phyloP scores from a whole-genome alignment of 306 rosid genomes.

The Vicia villosa region DNA sequence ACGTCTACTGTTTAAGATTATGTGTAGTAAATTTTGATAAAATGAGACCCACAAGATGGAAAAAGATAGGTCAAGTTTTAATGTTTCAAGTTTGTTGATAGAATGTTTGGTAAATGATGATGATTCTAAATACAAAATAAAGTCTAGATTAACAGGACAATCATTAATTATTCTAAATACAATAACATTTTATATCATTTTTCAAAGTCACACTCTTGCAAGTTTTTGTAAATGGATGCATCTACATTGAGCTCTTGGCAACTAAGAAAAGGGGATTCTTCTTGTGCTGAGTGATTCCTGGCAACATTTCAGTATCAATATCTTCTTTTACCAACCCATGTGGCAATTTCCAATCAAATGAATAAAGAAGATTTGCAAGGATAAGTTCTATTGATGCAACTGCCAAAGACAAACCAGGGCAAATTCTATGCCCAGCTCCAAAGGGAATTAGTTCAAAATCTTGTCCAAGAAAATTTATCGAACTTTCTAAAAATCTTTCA shows the following conservation, averaged over 20 bases:
- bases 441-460: neutral
- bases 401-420: neutral
- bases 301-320: neutral
- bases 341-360: neutral
- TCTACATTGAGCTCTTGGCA: conserved; percentile 26
- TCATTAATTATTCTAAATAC: too few relatives aligned
- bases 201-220: neutral
- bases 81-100: too few relatives aligned
- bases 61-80: too few relatives aligned
- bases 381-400: neutral
- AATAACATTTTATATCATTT: too few relatives aligned
- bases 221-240: neutral
- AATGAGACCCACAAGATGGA: too few relatives aligned
- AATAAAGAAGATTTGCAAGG: neutral
- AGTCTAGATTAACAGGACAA: too few relatives aligned
- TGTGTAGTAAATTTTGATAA: too few relatives aligned
- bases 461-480: neutral
- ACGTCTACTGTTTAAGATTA: too few relatives aligned
- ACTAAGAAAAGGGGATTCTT: conserved; percentile 23
- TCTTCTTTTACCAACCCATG: neutral
- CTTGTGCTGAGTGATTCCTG: conserved; percentile 8
- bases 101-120: too few relatives aligned
- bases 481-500: neutral
- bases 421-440: neutral
- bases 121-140: too few relatives aligned